Conservation (phyloP, 176 grass and related monocot species). For the Tuctoria greenei region DNA sequence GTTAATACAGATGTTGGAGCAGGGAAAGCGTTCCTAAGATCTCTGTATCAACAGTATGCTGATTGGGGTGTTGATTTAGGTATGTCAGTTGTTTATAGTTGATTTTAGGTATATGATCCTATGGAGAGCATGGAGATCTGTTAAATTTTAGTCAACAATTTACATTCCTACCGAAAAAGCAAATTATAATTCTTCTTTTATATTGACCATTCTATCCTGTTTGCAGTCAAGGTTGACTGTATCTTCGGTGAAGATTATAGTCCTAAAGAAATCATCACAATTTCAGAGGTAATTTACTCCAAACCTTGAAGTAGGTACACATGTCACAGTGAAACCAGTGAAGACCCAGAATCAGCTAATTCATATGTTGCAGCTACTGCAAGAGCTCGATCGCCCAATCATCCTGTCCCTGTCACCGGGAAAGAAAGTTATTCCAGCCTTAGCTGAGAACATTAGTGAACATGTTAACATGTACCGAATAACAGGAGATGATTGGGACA, state of each 20-base stretch:
- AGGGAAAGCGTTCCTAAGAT: constrained; percentile 80
- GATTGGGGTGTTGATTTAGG: constrained; percentile 96
- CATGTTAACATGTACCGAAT: constrained; percentile 88
- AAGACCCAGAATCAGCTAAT: constrained; percentile 21
- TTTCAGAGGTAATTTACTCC: constrained; percentile 64
- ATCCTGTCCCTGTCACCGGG: constrained; percentile 84
- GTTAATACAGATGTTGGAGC: constrained; percentile 76
- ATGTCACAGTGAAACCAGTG: constrained; percentile 12
- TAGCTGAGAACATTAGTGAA: constrained; percentile 62
- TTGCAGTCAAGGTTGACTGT: constrained; percentile 89
- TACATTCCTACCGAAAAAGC: not conserved
- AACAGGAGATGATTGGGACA: constrained; percentile 94
- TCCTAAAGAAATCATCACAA: constrained; percentile 67
- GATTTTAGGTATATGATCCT: not conserved
- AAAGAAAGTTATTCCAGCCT: constrained; percentile 52
- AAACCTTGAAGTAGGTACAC: not conserved
- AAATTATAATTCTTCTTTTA: not conserved
- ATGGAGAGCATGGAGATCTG: not conserved
- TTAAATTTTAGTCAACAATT: constrained; percentile 6
- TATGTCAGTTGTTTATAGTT: constrained; percentile 27
- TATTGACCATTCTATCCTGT: constrained; percentile 25
- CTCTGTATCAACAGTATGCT: constrained; percentile 77
- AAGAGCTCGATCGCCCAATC: constrained; percentile 70
- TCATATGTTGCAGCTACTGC: constrained; percentile 54
- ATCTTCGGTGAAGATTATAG: constrained; percentile 82